A percentile compares a stretch with the other conserved stretches of the same genome.
These are phyloP conservation scores for Cyberlindnera misumaiensis DNA, from an alignment of 805 yeast genomes.

Conservation along the genomic window DNA sequence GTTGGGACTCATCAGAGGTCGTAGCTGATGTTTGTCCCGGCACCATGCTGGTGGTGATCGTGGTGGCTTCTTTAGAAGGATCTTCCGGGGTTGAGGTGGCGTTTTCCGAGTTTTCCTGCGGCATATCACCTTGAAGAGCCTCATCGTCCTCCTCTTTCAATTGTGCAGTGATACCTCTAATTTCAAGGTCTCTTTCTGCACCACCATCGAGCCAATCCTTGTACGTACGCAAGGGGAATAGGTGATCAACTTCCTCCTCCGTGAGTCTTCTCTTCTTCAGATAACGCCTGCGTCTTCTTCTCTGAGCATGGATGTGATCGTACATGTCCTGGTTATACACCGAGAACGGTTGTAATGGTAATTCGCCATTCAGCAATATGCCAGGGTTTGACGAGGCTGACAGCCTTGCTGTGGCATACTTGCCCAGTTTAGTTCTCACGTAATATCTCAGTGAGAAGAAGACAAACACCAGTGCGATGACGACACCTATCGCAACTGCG, in stretches of 20 bases:
- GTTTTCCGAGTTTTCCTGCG: background rate
- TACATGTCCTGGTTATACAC: conserved; percentile 12
- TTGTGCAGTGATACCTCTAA: conserved; percentile 38
- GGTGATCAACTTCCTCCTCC: conserved; percentile 49
- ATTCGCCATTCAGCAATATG: conserved; percentile 18
- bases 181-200: conserved; percentile 40
- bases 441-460: conserved; percentile 58
- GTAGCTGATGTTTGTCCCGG: background rate
- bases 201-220: conserved; percentile 58
- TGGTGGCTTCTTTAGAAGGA: background rate
- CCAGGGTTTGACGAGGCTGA: conserved; percentile 10
- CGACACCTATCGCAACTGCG: conserved; percentile 55
- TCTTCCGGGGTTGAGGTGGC: background rate
- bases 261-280: conserved; percentile 45
- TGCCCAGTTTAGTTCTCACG: conserved; percentile 49
- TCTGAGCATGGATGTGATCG: conserved; percentile 7
- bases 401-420: conserved; percentile 28
- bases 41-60: background rate
- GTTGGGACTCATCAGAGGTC: background rate
- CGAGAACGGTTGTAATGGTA: conserved; percentile 20
- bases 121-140: conserved; percentile 5
- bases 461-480: conserved; percentile 47
- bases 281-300: conserved; percentile 36
- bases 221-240: conserved; percentile 54
- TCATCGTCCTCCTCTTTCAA: conserved; percentile 28